A percentile compares a stretch with the other conserved stretches of the same genome.
These are phyloP conservation scores for Raffaelea arxii DNA, from an alignment of 2,329 filamentous ascomycete species.

Conservation along the genomic window DNA sequence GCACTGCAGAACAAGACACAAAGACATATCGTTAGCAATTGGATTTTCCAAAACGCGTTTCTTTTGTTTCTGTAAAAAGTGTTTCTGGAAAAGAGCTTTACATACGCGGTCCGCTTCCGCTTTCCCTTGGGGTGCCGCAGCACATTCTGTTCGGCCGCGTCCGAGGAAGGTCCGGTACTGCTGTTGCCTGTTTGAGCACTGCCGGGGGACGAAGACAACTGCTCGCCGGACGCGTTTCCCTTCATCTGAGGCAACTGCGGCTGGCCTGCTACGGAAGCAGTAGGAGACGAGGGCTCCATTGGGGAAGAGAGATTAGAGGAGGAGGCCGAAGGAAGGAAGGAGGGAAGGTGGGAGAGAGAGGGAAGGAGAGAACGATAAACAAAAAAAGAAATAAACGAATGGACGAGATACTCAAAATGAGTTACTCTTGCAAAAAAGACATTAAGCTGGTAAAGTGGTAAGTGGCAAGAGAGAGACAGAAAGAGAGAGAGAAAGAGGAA, in stretches of 20 bases:
- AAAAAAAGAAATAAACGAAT: conserved; percentile 1
- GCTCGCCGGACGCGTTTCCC: conserved; percentile 6
- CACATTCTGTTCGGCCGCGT: conserved; percentile 7
- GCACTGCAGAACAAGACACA: conserved; percentile 42
- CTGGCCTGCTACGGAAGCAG: conserved; percentile 6
- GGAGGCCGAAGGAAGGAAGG: conserved; percentile 2
- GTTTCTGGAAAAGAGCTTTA: conserved; percentile 14
- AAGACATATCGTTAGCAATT: neutral
- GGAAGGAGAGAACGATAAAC: neutral
- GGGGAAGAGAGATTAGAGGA: neutral
- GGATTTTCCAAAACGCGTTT: conserved; percentile 3
- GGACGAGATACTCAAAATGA: neutral
- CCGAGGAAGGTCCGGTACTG: conserved; percentile 9
- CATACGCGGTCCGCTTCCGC: conserved; percentile 55
- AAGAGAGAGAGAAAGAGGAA: neutral
- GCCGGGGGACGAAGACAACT: conserved; percentile 8
- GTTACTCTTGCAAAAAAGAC: neutral
- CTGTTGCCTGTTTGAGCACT: conserved; percentile 6
- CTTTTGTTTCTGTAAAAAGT: neutral
- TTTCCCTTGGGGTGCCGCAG: conserved; percentile 46
- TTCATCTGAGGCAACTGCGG: conserved; percentile 2
- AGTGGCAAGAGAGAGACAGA: neutral
- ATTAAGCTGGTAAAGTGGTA: neutral
- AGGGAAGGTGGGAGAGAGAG: neutral
- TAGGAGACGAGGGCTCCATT: conserved; percentile 10